Evolutionary conservation across 2,329 filamentous ascomycete genomes (phyloP), one percentile per base, ranked within the genome.

Genomic region (Colletotrichum gloeosporioides): DNA sequence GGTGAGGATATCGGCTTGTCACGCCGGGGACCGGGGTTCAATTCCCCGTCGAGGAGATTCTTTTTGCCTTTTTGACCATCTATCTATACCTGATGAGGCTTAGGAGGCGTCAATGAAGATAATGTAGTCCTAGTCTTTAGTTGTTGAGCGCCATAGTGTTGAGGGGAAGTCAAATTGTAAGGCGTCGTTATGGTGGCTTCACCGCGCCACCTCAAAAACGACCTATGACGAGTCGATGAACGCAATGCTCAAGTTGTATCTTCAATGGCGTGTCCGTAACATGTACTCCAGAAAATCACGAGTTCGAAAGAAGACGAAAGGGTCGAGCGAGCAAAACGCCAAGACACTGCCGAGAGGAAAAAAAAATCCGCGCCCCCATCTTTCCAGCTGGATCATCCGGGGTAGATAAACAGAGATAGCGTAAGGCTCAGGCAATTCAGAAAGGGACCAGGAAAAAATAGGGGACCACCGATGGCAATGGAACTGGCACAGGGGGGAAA

Each of bases 1-100:
- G 73, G 73, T 75, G 62, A 75, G 73, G 73, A 75, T 75, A 73
- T 73, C 69, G 39, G 73, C 73, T 75, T 75, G 73, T 75, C 73
- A 66, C 69, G 73, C 73, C 39, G 69, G 73, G 69, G 73, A 75
- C 73, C 73, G 73, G 73, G 73, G 73, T 75, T 75, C 69, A 75
- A 75, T 75, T 75, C 73, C 73, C 73, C 73, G 73, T 75, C 73
- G 73, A 75, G 73, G 73, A 75, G 73, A 12, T 29, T 6, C 4
- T 66, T 67, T 65, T 65, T 39, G 34, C 15, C 3, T 13, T 25
- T 69, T 15, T 18, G 6, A 4, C 4, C 16, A 4, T 2, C 2
- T 25, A 4, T 9, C 2, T 1, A 9, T 62, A 22, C 44, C 6
- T 10, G 9, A 49, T 13, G 44, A 22, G n/a, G n/a, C 9, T n/a